Conservation (phyloP, 768 basidiomycete species). For the Boletus coccyginus region DNA sequence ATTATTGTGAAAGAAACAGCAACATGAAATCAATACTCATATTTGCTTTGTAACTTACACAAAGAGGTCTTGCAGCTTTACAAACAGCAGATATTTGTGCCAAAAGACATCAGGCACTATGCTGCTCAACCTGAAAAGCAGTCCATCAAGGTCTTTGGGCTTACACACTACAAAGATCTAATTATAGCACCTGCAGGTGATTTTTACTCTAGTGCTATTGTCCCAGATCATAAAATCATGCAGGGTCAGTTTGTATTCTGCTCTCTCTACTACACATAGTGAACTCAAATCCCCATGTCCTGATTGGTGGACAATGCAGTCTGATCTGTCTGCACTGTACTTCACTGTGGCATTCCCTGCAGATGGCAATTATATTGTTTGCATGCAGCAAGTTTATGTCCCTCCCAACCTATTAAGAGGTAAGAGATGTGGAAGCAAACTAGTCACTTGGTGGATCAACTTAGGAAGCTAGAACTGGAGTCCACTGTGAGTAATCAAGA, state of each 20-base stretch:
- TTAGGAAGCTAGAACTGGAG: no score
- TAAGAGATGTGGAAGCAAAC: no score
- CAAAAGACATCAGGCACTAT: background rate
- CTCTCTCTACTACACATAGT: background rate
- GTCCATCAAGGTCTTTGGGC: no score
- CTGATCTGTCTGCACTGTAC: background rate
- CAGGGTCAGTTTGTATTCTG: background rate
- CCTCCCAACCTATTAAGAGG: accelerated
- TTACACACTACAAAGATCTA: background rate
- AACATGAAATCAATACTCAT: no score
- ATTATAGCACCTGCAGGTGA: background rate
- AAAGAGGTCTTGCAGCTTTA: background rate
- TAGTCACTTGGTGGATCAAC: no score
- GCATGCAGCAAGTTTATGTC: background rate
- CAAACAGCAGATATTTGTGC: background rate
- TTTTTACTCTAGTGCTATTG: background rate
- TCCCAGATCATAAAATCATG: background rate
- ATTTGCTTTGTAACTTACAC: background rate
- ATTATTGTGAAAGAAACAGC: no score
- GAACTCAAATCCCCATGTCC: background rate
- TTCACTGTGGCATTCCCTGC: background rate
- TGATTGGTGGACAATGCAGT: background rate
- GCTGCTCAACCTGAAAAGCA: background rate
- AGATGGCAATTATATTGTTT: background rate
- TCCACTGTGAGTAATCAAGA: no score